Conservation (phyloP, 2,329 filamentous ascomycete species). For the Mollisia scopiformis region DNA sequence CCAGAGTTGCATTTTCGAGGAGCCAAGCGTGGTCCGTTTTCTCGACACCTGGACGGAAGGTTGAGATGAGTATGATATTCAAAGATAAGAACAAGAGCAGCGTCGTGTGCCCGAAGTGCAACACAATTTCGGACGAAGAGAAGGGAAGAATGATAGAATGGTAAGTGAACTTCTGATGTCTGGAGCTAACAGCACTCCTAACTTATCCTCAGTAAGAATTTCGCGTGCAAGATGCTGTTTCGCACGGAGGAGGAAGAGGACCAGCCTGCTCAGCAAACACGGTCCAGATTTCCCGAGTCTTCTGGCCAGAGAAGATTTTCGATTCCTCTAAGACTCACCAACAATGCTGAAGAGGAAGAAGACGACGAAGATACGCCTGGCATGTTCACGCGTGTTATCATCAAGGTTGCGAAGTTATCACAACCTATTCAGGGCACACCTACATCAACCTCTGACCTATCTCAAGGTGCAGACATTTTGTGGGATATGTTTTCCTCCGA, state of each 20-base stretch:
- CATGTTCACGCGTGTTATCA: slow-evolving; percentile 12
- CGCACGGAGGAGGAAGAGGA: slow-evolving; percentile 8
- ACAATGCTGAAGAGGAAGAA: neutral
- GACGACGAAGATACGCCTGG: slow-evolving; percentile 4
- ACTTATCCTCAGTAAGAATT: neutral
- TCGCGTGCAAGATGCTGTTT: slow-evolving; percentile 10
- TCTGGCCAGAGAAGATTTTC: neutral
- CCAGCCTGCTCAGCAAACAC: neutral
- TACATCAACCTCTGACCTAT: neutral
- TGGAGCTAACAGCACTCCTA: neutral
- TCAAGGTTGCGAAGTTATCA: neutral
- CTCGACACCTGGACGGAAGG: slow-evolving; percentile 6
- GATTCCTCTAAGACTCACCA: neutral
- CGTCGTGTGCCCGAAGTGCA: slow-evolving; percentile 7
- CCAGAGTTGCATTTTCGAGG: neutral
- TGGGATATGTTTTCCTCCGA: neutral
- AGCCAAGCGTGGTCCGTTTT: neutral
- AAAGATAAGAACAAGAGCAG: neutral
- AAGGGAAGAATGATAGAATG: slow-evolving; percentile 6
- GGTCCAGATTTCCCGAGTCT: neutral
- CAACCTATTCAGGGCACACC: neutral
- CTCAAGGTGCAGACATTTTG: neutral
- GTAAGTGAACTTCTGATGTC: neutral
- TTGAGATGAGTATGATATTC: slow-evolving; percentile 14
- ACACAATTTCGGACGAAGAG: slow-evolving; percentile 6